Conservation (phyloP, 2,329 filamentous ascomycete species). For the Aspergillus thermomutatus region DNA sequence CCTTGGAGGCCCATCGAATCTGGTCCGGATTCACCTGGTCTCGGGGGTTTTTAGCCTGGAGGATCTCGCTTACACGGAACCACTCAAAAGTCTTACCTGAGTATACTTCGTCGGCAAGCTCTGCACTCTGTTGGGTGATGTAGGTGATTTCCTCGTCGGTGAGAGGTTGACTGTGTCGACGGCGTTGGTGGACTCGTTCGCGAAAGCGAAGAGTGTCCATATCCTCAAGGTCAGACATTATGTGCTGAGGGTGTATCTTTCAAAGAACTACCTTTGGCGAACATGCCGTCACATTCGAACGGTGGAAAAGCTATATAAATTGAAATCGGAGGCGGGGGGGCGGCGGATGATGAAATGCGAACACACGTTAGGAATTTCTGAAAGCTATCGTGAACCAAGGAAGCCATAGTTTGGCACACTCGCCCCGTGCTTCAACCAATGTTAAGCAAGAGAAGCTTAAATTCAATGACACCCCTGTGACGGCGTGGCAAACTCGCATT, state of each 20-base stretch:
- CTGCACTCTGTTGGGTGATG: constrained; percentile 10
- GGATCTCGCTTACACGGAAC: background rate
- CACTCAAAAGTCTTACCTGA: background rate
- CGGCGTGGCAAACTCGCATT: background rate
- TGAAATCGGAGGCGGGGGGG: background rate
- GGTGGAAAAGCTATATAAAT: background rate
- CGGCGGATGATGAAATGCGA: background rate
- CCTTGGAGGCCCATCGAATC: constrained; percentile 7
- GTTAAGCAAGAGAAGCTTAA: background rate
- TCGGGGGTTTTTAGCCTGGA: background rate
- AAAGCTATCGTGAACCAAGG: background rate
- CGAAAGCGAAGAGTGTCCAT: constrained; percentile 10
- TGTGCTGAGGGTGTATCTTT: background rate
- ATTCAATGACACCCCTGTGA: background rate
- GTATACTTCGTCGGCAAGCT: constrained; percentile 6
- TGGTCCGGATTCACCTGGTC: constrained; percentile 5
- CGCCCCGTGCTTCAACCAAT: background rate
- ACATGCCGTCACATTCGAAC: background rate
- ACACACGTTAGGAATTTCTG: background rate
- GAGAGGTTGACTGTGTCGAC: constrained; percentile 5
- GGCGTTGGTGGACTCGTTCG: constrained; percentile 7
- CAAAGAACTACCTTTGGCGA: background rate
- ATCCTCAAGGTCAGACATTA: background rate
- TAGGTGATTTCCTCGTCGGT: constrained; percentile 12
- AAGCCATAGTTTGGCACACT: background rate